Base-by-base conservation (phyloP, 345 rosid species). In the Eucalyptus cloeziana region DNA sequence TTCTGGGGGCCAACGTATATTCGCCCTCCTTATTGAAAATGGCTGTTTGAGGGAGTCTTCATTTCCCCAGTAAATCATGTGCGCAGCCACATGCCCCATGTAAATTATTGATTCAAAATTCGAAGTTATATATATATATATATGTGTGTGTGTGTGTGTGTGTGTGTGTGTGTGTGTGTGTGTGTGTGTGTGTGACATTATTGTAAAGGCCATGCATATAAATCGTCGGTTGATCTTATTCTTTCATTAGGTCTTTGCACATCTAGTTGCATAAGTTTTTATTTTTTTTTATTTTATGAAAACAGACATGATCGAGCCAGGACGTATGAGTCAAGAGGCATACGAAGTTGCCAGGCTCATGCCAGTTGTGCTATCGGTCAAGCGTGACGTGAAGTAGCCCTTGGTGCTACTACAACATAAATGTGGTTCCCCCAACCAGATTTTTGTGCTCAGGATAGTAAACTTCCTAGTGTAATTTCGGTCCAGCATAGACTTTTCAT, bases 241-340 rank as follows among this genome's bases (percentile, higher is more conserved):
- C 27, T 37, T 19, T 62, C 25, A 21, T 37, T 10, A 76, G 83
- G 14, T 21, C 83, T 37, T 10, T 37, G 45, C 2, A 2, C 47
- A 6, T 76, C 47, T 76, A 76, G 15, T 10, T 76, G 83, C 27
- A 3, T 27, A 0, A 37, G 1, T 19, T 76, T 10, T 27, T 30
- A 13, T 13, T 17, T 3, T 54, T 58, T 30, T 13, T 17, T 3
- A 22, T 58, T 30, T 30, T 7, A 10, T 24, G 25, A 76, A 21
- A 37, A 21, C 4, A 44, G 2, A 10, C 83, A 19, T 9, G 5
- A 1, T 76, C 15, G 0, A 21, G 47, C 5, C 0, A 76, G 14
- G 30, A 21, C 3, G 24, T 76, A 76, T 3, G 7, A 71, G 81
- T 71, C 1, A 3, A 71, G 81, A 40, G 16, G 30, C 30, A 7